Conservation (phyloP, 768 basidiomycete genomes). For the Rhodosporidiobolus odoratus region DNA sequence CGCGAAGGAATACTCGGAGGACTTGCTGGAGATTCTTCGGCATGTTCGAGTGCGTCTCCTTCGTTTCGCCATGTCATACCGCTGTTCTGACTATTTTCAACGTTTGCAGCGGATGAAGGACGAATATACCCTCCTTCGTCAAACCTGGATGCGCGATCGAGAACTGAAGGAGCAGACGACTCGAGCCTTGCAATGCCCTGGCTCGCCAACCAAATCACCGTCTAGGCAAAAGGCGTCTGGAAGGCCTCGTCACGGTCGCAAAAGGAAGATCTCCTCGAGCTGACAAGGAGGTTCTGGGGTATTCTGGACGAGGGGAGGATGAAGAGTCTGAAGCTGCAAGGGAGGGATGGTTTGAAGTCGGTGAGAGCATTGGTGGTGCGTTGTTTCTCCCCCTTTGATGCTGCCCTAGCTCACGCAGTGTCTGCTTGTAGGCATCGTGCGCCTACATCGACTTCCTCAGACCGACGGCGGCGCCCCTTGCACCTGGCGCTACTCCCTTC, state of each 20-base stretch:
- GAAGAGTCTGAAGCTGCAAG: neutral
- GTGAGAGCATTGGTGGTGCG: constrained; percentile 21
- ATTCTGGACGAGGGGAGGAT: neutral
- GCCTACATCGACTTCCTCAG: constrained; percentile 24
- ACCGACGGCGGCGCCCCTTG: neutral
- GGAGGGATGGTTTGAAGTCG: neutral
- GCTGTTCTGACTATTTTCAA: neutral
- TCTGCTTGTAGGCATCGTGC: constrained; percentile 4
- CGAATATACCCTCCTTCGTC: neutral
- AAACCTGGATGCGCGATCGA: neutral
- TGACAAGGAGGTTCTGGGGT: constrained; percentile 19
- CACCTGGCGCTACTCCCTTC: neutral
- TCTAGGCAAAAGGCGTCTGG: constrained; percentile 9
- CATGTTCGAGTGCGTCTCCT: constrained; percentile 9
- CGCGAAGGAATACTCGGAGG: neutral
- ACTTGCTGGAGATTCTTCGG: neutral
- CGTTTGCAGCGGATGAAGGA: constrained; percentile 1
- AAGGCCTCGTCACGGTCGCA: neutral
- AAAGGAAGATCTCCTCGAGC: constrained; percentile 17
- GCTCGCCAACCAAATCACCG: constrained; percentile 31
- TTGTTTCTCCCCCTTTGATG: no score
- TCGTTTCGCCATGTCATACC: neutral
- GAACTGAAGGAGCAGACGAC: neutral
- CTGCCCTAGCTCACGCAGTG: neutral
- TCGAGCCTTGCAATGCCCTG: neutral